phyloP scores from a whole-genome alignment of 371 early-diverging fungal species.

The Mucor racemosus region DNA sequence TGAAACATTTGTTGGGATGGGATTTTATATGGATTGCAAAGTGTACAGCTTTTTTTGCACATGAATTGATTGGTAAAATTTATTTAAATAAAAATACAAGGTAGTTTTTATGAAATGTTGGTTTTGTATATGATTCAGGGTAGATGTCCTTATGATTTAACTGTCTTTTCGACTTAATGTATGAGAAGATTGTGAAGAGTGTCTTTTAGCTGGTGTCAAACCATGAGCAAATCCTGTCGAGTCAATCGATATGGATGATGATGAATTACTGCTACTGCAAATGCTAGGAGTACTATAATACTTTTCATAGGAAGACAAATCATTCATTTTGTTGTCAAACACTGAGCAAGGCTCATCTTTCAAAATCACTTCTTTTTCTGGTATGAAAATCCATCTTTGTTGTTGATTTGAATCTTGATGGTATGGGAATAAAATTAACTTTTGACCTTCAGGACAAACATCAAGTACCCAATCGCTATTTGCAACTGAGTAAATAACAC shows the following conservation, averaged over 20 bases:
- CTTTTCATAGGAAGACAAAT: neutral
- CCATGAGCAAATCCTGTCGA: conserved; percentile 27
- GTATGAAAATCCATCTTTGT: conserved; percentile 34
- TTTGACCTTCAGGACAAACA: conserved; percentile 19
- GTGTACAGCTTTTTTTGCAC: neutral
- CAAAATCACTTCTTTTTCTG: conserved; percentile 29
- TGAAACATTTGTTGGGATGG: neutral
- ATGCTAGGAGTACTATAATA: neutral
- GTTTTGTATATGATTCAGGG: too few species aligned
- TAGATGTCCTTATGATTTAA: too few species aligned
- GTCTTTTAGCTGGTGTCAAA: conserved; percentile 41
- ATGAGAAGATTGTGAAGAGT: conserved; percentile 18
- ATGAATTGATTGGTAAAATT: neutral
- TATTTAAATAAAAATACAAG: neutral
- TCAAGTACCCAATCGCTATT: conserved; percentile 53
- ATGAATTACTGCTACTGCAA: neutral
- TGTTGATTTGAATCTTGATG: conserved; percentile 1
- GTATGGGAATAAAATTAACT: conserved; percentile 15
- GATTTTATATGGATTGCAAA: too few species aligned
- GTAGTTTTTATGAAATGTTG: too few species aligned
- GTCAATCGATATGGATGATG: neutral
- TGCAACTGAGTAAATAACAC: conserved; percentile 34
- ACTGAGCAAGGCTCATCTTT: conserved; percentile 25
- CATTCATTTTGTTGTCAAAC: neutral
- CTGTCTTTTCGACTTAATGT: neutral